These are phyloP conservation scores for Arthrobotrys iridis DNA, from an alignment of 2,329 filamentous ascomycete genomes.

Conservation along the genomic window DNA sequence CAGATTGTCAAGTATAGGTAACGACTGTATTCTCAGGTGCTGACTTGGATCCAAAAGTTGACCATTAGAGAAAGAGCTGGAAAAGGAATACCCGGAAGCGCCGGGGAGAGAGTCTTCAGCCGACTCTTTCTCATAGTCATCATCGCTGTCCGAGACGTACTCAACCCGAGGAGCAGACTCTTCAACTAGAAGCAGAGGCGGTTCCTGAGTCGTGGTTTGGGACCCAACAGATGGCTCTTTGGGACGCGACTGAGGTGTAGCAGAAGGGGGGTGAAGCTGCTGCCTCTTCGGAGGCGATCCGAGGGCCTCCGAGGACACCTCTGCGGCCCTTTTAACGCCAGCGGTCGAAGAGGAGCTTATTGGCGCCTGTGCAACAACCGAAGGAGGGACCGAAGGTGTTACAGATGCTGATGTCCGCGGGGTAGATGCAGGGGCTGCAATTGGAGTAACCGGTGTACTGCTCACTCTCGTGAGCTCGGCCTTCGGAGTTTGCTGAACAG, in stretches of 20 bases:
- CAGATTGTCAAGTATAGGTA: slow-evolving; percentile 71
- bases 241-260: background rate
- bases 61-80: slow-evolving; percentile 40
- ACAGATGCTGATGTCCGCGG: background rate
- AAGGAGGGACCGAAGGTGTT: background rate
- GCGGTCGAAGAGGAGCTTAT: background rate
- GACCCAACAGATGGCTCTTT: slow-evolving; percentile 23
- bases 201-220: slow-evolving; percentile 16
- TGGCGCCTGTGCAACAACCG: background rate
- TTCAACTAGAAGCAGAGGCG: background rate
- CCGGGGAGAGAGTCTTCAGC: slow-evolving; percentile 51
- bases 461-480: slow-evolving; percentile 5
- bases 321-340: slow-evolving; percentile 38
- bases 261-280: slow-evolving; percentile 10
- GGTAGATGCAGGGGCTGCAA: background rate
- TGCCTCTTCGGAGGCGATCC: slow-evolving; percentile 36
- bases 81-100: slow-evolving; percentile 55
- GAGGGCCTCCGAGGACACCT: slow-evolving; percentile 14
- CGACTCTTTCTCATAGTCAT: slow-evolving; percentile 52
- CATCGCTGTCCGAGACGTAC: slow-evolving; percentile 49
- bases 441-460: slow-evolving; percentile 8
- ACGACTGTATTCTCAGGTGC: slow-evolving; percentile 68
- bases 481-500: background rate
- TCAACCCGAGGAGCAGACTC: slow-evolving; percentile 7
- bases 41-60: slow-evolving; percentile 60